Evolutionary conservation across 2,329 filamentous ascomycete genomes (phyloP).

Genomic region (Talaromyces sp.): DNA sequence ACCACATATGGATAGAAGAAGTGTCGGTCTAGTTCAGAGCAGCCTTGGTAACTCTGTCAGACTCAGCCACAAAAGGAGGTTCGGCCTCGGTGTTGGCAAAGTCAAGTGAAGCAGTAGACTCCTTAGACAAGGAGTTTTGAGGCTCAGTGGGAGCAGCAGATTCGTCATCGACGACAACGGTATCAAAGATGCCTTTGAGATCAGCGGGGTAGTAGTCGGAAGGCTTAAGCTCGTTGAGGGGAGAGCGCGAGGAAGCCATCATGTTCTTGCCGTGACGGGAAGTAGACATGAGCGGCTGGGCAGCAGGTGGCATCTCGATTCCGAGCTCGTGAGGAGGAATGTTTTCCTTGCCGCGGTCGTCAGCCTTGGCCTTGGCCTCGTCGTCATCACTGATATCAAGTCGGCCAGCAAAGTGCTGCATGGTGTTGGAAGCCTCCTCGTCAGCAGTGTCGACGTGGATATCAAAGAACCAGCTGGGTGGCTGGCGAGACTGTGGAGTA

Average conservation of each 20-base stretch:
- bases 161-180: conserved; percentile 59
- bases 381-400: conserved; percentile 80
- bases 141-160: neutral
- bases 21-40: neutral
- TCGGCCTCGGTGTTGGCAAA: neutral
- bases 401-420: conserved; percentile 81
- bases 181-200: conserved; percentile 56
- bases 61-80: neutral
- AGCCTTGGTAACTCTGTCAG: neutral
- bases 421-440: conserved; percentile 84
- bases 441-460: conserved; percentile 91
- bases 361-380: conserved; percentile 56
- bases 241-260: conserved; percentile 58
- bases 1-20: neutral
- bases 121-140: neutral
- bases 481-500: conserved; percentile 30
- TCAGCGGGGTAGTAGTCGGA: conserved; percentile 63
- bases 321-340: conserved; percentile 64
- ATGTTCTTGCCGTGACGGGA: conserved; percentile 39
- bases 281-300: conserved; percentile 17
- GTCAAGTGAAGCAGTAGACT: neutral
- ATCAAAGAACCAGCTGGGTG: conserved; percentile 71
- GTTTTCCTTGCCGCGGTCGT: conserved; percentile 83
- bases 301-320: conserved; percentile 49
- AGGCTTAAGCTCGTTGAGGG: conserved; percentile 61